Evolutionary conservation across 805 yeast species (phyloP).

Genomic region (Ogataea siamensis): DNA sequence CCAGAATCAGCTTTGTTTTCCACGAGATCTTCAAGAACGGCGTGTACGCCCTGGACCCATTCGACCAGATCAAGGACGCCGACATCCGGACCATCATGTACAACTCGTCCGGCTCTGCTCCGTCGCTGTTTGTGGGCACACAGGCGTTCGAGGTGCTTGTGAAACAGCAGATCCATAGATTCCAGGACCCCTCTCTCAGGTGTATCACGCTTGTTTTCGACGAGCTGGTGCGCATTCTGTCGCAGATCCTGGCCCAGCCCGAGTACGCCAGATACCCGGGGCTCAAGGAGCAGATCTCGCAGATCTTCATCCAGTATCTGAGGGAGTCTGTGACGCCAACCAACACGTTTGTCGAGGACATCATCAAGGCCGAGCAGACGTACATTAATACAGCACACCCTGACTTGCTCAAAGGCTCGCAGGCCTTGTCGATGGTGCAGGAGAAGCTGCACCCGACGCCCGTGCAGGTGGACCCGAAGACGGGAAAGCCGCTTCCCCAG

Average conservation of each 20-base stretch:
- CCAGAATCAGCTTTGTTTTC: constrained; percentile 94
- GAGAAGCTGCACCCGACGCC: constrained; percentile 83
- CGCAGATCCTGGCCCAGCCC: constrained; percentile 79
- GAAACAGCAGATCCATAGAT: constrained; percentile 87
- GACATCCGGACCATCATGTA: constrained; percentile 97
- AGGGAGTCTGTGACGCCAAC: constrained; percentile 83
- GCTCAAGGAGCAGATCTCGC: constrained; percentile 81
- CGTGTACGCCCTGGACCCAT: constrained; percentile 87
- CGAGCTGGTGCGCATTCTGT: constrained; percentile 86
- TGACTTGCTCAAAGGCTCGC: constrained; percentile 89
- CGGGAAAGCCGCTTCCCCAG: constrained; percentile 73
- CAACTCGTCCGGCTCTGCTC: constrained; percentile 94
- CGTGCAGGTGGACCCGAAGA: constrained; percentile 79
- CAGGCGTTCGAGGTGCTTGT: constrained; percentile 96
- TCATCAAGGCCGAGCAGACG: constrained; percentile 83
- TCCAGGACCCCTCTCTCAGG: constrained; percentile 89
- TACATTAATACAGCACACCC: constrained; percentile 98
- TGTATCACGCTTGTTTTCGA: constrained; percentile 90
- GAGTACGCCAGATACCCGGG: constrained; percentile 87
- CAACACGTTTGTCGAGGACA: constrained; percentile 76
- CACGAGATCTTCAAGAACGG: constrained; percentile 96
- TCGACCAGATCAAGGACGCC: constrained; percentile 91
- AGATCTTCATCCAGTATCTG: constrained; percentile 73
- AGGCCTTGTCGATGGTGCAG: constrained; percentile 89
- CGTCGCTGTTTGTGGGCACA: constrained; percentile 94